These are phyloP conservation scores for Cenococcum geophilum DNA, from an alignment of 495 filamentous ascomycete genomes.

Conservation along the genomic window DNA sequence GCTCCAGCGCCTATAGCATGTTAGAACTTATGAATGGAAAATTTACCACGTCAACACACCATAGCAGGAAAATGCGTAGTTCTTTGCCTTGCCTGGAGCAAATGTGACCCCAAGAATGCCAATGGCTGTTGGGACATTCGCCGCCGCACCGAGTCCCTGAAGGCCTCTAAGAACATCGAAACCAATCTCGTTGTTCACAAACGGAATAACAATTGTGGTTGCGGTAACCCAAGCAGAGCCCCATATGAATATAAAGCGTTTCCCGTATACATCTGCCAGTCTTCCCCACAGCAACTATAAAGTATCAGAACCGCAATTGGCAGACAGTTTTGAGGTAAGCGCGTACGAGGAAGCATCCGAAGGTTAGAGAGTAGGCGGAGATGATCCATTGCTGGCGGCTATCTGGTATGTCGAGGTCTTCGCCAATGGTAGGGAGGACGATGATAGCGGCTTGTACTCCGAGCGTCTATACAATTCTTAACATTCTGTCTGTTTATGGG, in stretches of 20 bases:
- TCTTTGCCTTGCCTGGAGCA: conserved; percentile 56
- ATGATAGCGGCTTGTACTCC: conserved; percentile 56
- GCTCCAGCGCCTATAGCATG: conserved; percentile 29
- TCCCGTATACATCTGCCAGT: conserved; percentile 38
- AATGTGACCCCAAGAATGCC: conserved; percentile 58
- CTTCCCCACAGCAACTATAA: conserved; percentile 34
- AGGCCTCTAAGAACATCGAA: conserved; percentile 39
- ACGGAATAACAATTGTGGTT: conserved; percentile 33
- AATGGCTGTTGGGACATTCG: conserved; percentile 48
- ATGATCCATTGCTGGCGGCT: conserved; percentile 57
- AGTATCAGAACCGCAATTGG: conserved; percentile 3
- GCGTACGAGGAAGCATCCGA: conserved; percentile 37
- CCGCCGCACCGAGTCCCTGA: conserved; percentile 37
- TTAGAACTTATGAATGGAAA: neutral
- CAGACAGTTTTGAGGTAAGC: neutral
- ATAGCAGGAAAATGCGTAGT: conserved; percentile 50
- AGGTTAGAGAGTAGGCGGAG: conserved; percentile 47
- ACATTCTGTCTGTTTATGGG: neutral
- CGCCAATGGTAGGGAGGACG: conserved; percentile 53
- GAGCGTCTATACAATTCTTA: conserved; percentile 42
- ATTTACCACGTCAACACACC: conserved; percentile 3
- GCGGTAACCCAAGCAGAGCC: conserved; percentile 36
- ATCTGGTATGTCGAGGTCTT: conserved; percentile 49
- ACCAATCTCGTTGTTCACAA: conserved; percentile 36
- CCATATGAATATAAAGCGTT: conserved; percentile 37